Conservation (phyloP, 768 basidiomycete genomes). For the Mycena chlorophos region DNA sequence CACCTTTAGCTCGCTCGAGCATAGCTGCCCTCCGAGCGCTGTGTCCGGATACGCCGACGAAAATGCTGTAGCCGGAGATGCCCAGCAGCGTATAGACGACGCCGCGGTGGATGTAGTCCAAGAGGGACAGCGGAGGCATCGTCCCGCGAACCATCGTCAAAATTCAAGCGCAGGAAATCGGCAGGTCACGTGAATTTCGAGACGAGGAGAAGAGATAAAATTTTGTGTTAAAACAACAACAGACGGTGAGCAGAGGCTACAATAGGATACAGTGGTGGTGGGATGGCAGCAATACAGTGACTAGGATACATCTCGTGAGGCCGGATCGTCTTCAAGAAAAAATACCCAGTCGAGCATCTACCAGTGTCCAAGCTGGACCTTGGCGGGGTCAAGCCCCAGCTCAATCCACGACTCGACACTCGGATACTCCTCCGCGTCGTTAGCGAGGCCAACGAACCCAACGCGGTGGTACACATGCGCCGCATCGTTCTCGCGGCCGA, state of each 20-base stretch:
- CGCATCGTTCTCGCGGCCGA: conserved; percentile 58
- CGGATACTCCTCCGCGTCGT: conserved; percentile 33
- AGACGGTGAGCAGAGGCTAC: no score
- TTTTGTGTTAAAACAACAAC: no score
- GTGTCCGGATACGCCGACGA: conserved; percentile 53
- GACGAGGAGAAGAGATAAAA: no score
- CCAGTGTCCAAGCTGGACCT: conserved; percentile 67
- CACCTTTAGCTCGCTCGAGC: conserved; percentile 56
- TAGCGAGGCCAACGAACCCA: conserved; percentile 61
- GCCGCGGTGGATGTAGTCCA: conserved; percentile 54
- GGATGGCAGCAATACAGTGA: no score
- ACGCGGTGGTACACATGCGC: conserved; percentile 61
- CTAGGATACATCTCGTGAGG: no score
- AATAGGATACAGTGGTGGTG: no score
- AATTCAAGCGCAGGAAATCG: neutral
- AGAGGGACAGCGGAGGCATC: conserved; percentile 29
- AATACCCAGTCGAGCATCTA: conserved; percentile 37
- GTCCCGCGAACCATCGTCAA: conserved; percentile 1
- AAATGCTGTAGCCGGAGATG: conserved; percentile 53
- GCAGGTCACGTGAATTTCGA: neutral
- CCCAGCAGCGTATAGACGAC: conserved; percentile 56
- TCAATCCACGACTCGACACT: conserved; percentile 52
- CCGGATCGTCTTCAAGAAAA: neutral
- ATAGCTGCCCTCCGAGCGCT: conserved; percentile 41
- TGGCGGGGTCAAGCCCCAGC: conserved; percentile 45